A percentile compares a stretch with the other conserved stretches of the same genome.
These are phyloP conservation scores for Solanum pinnatisectum DNA, from an alignment of 257 asterid species.

Conservation along the genomic window DNA sequence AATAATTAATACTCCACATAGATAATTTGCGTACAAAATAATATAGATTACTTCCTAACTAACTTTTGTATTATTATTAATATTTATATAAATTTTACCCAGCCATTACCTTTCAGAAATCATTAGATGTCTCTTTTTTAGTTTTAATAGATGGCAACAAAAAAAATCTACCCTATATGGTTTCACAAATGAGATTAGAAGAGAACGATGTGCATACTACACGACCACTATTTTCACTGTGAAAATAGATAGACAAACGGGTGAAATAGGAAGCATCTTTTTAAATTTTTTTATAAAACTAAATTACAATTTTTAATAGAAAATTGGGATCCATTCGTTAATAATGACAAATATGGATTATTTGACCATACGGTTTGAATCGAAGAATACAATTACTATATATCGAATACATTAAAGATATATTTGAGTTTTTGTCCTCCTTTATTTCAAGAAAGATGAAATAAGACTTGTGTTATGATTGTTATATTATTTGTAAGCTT, in stretches of 20 bases:
- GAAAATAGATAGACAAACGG: no score
- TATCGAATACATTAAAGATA: not conserved
- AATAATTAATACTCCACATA: no score
- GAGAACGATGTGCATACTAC: no score
- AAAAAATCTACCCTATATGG: no score
- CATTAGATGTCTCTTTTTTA: not conserved
- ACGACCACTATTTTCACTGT: no score
- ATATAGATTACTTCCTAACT: no score
- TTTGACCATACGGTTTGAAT: not conserved
- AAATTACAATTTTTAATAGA: not conserved
- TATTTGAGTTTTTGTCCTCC: not conserved
- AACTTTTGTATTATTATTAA: no score
- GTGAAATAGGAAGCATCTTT: no score
- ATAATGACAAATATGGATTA: not conserved
- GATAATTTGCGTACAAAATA: no score
- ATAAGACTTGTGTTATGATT: not conserved
- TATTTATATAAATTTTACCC: no score
- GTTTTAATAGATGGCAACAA: no score
- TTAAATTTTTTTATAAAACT: not conserved
- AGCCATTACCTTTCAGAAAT: not conserved
- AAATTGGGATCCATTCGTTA: not conserved
- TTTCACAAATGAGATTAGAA: no score
- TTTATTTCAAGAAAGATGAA: not conserved
- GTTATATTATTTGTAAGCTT: not conserved
- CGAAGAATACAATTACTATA: not conserved